These are phyloP conservation scores for Phytophthora chlamydospora DNA, from an alignment of 352 stramenopile species.

Conservation along the genomic window DNA sequence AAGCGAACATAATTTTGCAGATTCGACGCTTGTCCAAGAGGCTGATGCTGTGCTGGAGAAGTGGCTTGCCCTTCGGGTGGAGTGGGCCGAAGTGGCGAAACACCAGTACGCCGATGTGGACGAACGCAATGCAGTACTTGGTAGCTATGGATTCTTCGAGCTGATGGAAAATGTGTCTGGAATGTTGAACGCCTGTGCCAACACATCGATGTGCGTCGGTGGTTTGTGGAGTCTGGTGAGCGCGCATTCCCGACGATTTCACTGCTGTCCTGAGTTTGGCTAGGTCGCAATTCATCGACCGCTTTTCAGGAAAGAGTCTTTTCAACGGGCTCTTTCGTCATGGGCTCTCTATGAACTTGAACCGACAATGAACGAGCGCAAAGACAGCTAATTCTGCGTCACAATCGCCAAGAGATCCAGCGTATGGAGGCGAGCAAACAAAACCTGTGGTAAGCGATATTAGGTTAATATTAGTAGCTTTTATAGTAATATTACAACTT, in stretches of 20 bases:
- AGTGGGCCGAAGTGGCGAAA: neutral
- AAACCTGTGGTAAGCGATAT: neutral
- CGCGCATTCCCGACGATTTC: neutral
- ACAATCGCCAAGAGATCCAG: neutral
- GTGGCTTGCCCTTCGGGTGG: neutral
- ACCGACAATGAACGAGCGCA: slow-evolving; percentile 3
- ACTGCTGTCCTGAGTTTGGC: neutral
- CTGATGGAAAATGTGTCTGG: neutral
- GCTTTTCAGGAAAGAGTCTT: slow-evolving; percentile 11
- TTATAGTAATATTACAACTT: too few relatives aligned
- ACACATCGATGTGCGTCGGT: slow-evolving; percentile 1
- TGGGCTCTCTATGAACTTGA: neutral
- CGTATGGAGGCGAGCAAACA: slow-evolving; percentile 2
- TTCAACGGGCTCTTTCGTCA: slow-evolving; percentile 7
- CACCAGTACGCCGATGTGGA: neutral
- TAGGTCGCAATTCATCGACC: neutral
- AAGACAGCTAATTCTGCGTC: neutral
- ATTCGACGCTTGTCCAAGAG: neutral
- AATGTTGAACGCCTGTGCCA: slow-evolving; percentile 5
- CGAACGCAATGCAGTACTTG: neutral
- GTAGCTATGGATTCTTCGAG: neutral
- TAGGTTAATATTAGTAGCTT: too few relatives aligned
- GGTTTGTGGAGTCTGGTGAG: slow-evolving; percentile 2
- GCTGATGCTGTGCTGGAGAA: neutral
- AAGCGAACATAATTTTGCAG: neutral